A percentile compares a stretch with the other conserved stretches of the same genome.
phyloP scores from a whole-genome alignment of 1,284 basidiomycete species.

The Pseudozyma sp. region DNA sequence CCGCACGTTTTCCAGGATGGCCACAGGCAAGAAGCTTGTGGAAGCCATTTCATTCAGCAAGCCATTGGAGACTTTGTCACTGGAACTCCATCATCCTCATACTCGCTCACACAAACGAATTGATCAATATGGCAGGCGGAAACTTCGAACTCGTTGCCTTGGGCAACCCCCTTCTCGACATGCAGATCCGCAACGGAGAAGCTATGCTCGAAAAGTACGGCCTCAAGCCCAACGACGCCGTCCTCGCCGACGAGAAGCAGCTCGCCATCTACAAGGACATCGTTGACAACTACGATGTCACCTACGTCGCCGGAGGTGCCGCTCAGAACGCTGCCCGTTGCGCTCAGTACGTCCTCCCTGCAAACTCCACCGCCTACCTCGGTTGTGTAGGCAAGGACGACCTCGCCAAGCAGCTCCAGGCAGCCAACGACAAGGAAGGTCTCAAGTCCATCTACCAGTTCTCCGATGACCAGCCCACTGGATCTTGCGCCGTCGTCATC shows the following conservation, averaged over 20 bases:
- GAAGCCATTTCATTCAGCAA: too few relatives aligned
- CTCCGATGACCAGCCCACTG: slow-evolving; percentile 86
- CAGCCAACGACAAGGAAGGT: slow-evolving; percentile 94
- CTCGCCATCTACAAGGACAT: slow-evolving; percentile 82
- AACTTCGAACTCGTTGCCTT: slow-evolving; percentile 67
- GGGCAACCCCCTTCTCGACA: slow-evolving; percentile 69
- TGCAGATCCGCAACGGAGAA: slow-evolving; percentile 76
- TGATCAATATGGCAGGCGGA: slow-evolving; percentile 44
- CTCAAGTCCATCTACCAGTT: slow-evolving; percentile 90
- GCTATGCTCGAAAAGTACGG: slow-evolving; percentile 88
- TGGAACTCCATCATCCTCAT: neutral
- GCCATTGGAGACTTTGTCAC: too few relatives aligned
- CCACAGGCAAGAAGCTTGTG: too few relatives aligned
- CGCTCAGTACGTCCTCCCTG: slow-evolving; percentile 79
- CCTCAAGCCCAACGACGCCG: slow-evolving; percentile 95
- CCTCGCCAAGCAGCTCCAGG: slow-evolving; percentile 86
- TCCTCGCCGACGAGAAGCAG: slow-evolving; percentile 92
- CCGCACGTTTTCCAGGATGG: slow-evolving; percentile 4
- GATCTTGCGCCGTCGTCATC: slow-evolving; percentile 95
- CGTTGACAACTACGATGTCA: slow-evolving; percentile 80
- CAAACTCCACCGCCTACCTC: slow-evolving; percentile 91
- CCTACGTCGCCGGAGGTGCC: slow-evolving; percentile 96
- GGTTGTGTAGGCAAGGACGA: slow-evolving; percentile 94
- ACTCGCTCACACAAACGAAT: too few relatives aligned
- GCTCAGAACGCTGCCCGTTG: slow-evolving; percentile 96